phyloP scores from a whole-genome alignment of 768 basidiomycete genomes.

The Polyporus arcularius region DNA sequence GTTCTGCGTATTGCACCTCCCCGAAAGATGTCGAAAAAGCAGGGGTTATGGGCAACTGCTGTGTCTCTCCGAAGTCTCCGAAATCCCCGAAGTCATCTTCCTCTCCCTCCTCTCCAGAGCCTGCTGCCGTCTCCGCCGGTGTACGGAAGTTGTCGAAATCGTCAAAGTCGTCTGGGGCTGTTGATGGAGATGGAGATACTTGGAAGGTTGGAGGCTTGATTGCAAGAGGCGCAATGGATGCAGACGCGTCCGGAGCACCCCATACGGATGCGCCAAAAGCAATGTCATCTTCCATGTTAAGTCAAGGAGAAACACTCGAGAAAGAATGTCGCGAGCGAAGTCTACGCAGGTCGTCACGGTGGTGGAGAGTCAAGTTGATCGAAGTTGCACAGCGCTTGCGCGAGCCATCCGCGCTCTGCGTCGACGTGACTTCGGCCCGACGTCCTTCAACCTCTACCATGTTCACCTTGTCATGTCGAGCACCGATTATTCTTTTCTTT shows the following conservation, averaged over 20 bases:
- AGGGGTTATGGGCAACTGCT: conserved; percentile 15
- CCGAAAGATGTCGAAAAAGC: conserved; percentile 12
- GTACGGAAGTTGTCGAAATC: conserved; percentile 63
- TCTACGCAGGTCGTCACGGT: background rate
- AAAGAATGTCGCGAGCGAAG: background rate
- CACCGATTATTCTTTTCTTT: conserved; percentile 54
- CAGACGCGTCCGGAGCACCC: conserved; percentile 48
- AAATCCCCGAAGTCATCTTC: conserved; percentile 90
- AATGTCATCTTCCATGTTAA: conserved; percentile 68
- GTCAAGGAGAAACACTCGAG: background rate
- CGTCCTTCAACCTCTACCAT: background rate
- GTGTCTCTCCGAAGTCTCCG: conserved; percentile 78
- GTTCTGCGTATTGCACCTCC: conserved; percentile 28
- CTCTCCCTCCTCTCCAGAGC: conserved; percentile 45
- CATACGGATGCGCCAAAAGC: conserved; percentile 75
- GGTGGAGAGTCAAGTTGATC: conserved; percentile 15
- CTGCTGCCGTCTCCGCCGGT: conserved; percentile 41
- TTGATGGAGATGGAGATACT: conserved; percentile 26
- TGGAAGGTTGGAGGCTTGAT: conserved; percentile 24
- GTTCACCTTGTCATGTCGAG: conserved; percentile 12
- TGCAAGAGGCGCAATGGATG: conserved; percentile 28
- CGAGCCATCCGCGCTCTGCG: background rate
- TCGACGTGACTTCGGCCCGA: background rate
- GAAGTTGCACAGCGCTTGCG: background rate
- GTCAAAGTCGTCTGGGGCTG: conserved; percentile 37